Conservation (phyloP, 441 rosid species). For the Mallotus repandus region DNA sequence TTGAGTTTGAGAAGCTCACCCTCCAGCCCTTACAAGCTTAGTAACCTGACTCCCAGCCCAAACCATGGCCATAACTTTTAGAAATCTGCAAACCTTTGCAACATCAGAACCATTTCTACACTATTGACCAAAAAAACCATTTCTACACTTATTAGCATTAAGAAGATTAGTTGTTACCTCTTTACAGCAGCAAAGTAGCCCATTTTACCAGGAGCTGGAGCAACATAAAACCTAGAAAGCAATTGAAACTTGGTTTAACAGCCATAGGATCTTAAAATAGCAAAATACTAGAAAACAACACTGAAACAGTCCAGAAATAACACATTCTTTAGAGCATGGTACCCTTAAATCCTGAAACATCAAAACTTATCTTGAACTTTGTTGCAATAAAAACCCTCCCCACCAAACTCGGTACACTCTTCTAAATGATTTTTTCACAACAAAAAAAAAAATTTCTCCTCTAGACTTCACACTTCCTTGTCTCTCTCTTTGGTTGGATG, state of each 20-base stretch:
- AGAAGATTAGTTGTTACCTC: conserved; percentile 46
- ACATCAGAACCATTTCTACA: conserved; percentile 7
- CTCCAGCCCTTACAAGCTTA: conserved; percentile 81
- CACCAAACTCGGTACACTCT: background rate
- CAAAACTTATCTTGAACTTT: background rate
- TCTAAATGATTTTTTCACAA: background rate
- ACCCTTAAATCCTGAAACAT: background rate
- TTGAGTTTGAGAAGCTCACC: conserved; percentile 50
- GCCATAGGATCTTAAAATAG: background rate
- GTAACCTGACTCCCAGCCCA: conserved; percentile 99
- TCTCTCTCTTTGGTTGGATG: background rate
- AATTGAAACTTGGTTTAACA: conserved; percentile 11
- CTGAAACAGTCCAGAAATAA: background rate
- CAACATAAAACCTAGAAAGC: conserved; percentile 72
- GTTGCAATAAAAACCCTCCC: background rate
- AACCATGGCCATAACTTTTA: conserved; percentile 94
- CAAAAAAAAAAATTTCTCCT: background rate
- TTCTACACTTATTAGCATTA: conserved; percentile 12
- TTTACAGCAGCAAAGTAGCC: conserved; percentile 74
- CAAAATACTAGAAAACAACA: background rate
- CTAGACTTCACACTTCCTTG: background rate
- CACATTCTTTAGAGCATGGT: background rate
- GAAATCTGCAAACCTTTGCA: conserved; percentile 52
- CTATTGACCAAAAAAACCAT: too few species aligned
- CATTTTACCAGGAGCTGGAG: conserved; percentile 82